A percentile compares a stretch with the other conserved stretches of the same genome.
These are phyloP conservation scores for Trichophyton benhamiae DNA, from an alignment of 2,329 filamentous ascomycete species.

Conservation along the genomic window DNA sequence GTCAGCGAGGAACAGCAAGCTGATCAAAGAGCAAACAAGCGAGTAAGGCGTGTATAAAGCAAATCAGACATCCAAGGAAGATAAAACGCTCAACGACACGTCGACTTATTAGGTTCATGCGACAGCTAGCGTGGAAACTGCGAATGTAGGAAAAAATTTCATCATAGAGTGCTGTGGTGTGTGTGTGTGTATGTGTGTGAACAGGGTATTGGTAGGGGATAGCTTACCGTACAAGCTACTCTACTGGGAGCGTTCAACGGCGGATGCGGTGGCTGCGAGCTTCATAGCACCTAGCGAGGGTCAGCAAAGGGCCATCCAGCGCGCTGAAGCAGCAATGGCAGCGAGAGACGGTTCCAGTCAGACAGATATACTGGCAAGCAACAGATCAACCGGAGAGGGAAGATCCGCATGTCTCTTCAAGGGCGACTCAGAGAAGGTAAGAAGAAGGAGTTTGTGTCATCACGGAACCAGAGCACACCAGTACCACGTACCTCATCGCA, in stretches of 20 bases:
- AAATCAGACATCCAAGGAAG: conserved; percentile 44
- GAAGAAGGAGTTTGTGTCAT: conserved; percentile 42
- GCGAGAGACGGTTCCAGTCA: conserved; percentile 32
- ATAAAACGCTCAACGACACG: conserved; percentile 36
- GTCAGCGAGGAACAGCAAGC: not conserved
- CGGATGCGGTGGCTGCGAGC: no score
- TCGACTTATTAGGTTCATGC: conserved; percentile 38
- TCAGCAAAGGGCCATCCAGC: not conserved
- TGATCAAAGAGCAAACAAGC: not conserved
- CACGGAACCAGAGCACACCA: not conserved
- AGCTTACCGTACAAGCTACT: conserved; percentile 6
- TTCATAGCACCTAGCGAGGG: not conserved
- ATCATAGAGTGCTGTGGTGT: conserved; percentile 30
- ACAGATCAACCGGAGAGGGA: conserved; percentile 52
- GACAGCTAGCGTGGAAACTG: conserved; percentile 50
- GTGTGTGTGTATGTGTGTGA: conserved; percentile 9
- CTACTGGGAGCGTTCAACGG: no score
- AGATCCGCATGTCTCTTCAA: conserved; percentile 52
- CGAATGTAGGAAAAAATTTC: conserved; percentile 47
- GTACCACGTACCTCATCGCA: not conserved
- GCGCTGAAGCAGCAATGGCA: not conserved
- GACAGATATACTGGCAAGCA: conserved; percentile 63
- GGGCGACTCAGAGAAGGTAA: conserved; percentile 49
- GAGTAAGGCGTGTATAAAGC: not conserved
- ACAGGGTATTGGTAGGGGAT: conserved; percentile 8